These are phyloP conservation scores for Pluteus cervinus DNA, from an alignment of 768 basidiomycete genomes.

Conservation along the genomic window DNA sequence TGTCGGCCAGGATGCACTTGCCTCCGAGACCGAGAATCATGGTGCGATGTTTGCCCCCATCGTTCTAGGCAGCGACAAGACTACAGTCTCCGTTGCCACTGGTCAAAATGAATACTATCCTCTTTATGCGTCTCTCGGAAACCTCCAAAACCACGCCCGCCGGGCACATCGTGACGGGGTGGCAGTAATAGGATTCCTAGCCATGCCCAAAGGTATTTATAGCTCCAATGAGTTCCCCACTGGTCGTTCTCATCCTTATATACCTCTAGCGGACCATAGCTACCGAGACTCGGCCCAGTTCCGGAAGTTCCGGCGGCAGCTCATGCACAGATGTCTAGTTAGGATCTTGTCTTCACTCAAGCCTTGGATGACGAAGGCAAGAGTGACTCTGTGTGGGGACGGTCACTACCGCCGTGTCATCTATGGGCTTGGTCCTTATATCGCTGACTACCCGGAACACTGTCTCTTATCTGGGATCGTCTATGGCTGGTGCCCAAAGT, in stretches of 20 bases:
- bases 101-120: too few species aligned
- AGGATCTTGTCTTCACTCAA: slow-evolving; percentile 15
- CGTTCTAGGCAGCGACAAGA: slow-evolving; percentile 21
- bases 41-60: slow-evolving; percentile 15
- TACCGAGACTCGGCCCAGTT: slow-evolving; percentile 13
- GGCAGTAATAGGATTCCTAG: too few species aligned
- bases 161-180: too few species aligned
- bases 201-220: too few species aligned
- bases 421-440: slow-evolving; percentile 16
- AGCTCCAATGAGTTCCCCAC: background rate
- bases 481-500: slow-evolving; percentile 13
- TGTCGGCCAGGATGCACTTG: slow-evolving; percentile 6
- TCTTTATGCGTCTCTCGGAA: too few species aligned
- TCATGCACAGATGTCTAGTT: slow-evolving; percentile 22
- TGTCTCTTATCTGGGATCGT: slow-evolving; percentile 12
- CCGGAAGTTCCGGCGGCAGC: slow-evolving; percentile 18
- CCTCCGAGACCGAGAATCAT: slow-evolving; percentile 8
- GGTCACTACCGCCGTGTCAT: slow-evolving; percentile 12
- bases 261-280: slow-evolving; percentile 11
- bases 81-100: slow-evolving; percentile 16
- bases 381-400: slow-evolving; percentile 15
- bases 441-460: slow-evolving; percentile 17
- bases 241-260: slow-evolving; percentile 5
- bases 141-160: too few species aligned
- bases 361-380: slow-evolving; percentile 20